These are phyloP conservation scores for Ogataea pini DNA, from an alignment of 805 yeast genomes.

Conservation along the genomic window DNA sequence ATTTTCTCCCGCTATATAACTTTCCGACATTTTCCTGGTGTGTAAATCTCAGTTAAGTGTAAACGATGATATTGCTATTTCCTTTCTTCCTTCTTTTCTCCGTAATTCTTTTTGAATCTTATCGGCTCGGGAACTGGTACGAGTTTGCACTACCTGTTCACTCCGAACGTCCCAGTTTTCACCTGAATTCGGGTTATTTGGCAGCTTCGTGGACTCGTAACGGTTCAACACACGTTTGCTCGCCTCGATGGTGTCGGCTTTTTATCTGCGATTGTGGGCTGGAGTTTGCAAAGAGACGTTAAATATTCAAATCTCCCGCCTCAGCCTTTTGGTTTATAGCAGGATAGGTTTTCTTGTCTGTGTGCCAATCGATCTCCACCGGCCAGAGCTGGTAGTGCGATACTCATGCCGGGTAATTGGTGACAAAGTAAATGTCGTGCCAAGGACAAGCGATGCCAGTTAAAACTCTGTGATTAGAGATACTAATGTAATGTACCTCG, in stretches of 20 bases:
- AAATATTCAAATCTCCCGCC: not conserved
- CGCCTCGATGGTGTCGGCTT: not conserved
- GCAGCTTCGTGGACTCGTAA: not conserved
- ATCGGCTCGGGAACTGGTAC: not conserved
- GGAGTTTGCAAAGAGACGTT: not conserved
- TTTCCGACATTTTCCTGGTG: constrained; percentile 15
- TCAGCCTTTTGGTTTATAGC: not conserved
- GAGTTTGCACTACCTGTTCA: not conserved
- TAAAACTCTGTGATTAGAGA: too few species aligned
- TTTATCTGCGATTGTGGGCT: not conserved
- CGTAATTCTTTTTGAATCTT: not conserved
- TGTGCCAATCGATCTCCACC: constrained; percentile 9
- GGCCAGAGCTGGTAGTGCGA: constrained; percentile 4
- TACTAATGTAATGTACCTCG: too few species aligned
- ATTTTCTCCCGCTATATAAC: constrained; percentile 33
- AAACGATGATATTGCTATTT: too few species aligned
- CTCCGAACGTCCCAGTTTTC: constrained; percentile 5
- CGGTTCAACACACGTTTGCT: not conserved
- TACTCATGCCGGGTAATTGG: not conserved
- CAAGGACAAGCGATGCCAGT: not conserved
- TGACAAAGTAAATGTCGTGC: not conserved
- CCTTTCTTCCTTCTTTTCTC: not conserved
- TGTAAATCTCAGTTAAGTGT: not conserved
- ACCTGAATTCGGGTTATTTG: not conserved
- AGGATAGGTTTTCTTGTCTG: constrained; percentile 8